Conservation (phyloP, 1,284 basidiomycete species). For the Gomphus bonarii region DNA sequence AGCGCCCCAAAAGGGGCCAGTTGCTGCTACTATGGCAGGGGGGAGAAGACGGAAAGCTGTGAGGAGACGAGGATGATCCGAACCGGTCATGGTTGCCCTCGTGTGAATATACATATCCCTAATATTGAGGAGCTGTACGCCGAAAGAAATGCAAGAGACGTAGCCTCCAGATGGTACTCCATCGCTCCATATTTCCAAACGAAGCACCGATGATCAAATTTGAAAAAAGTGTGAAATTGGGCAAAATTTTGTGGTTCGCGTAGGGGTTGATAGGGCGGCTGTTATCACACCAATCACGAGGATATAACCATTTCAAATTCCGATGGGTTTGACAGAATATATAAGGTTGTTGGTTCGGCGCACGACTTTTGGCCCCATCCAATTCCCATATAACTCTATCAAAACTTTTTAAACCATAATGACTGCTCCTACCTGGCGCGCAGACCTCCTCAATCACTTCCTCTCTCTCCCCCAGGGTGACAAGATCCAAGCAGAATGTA, state of each 20-base stretch:
- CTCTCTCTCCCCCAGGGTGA: slow-evolving; percentile 80
- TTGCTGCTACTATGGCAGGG: slow-evolving; percentile 5
- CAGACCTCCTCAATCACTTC: slow-evolving; percentile 81
- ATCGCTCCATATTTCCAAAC: too few relatives aligned
- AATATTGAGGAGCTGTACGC: not conserved
- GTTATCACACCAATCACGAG: slow-evolving; percentile 9
- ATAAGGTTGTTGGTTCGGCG: not conserved
- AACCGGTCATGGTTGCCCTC: not conserved
- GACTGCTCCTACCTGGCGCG: slow-evolving; percentile 44
- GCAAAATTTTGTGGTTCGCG: not conserved
- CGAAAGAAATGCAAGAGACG: not conserved
- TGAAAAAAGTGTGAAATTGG: not conserved
- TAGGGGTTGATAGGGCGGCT: not conserved
- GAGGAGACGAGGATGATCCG: slow-evolving; percentile 1
- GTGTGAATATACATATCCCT: not conserved
- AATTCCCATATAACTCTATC: slow-evolving; percentile 13
- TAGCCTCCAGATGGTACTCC: too few relatives aligned
- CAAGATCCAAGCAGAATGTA: slow-evolving; percentile 90
- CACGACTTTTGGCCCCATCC: slow-evolving; percentile 5
- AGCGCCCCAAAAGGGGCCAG: not conserved
- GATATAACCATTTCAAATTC: slow-evolving; percentile 3
- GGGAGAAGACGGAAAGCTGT: slow-evolving; percentile 5
- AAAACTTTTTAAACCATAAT: slow-evolving; percentile 14
- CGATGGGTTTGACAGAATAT: not conserved
- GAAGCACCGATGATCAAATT: too few relatives aligned